Percentiles rank a stretch among this genome's conserved stretches.
These are phyloP conservation scores for Capronia americana DNA, from an alignment of 2,329 filamentous ascomycete genomes.

Conservation along the genomic window DNA sequence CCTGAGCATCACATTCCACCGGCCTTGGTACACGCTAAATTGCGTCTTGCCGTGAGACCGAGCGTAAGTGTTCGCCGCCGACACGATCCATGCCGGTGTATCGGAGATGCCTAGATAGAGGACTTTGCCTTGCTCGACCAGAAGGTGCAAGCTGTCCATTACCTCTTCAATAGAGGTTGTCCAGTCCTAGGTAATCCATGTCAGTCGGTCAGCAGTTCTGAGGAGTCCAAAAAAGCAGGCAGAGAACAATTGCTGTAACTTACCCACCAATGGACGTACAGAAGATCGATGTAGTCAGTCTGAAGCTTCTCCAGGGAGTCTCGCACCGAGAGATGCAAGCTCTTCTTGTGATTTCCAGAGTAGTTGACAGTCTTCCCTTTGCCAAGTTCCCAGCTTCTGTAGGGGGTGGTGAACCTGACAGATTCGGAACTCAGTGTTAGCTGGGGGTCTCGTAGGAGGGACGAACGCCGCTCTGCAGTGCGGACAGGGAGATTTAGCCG, in stretches of 20 bases:
- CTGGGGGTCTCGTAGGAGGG: background rate
- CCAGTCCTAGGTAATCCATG: slow-evolving; percentile 61
- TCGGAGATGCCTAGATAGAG: slow-evolving; percentile 53
- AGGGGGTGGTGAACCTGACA: slow-evolving; percentile 69
- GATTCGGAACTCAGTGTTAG: background rate
- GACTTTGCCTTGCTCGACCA: slow-evolving; percentile 67
- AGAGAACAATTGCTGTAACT: slow-evolving; percentile 2
- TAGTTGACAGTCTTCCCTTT: slow-evolving; percentile 50
- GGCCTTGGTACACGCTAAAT: slow-evolving; percentile 49
- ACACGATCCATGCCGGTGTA: slow-evolving; percentile 50
- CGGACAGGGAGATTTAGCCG: too few species aligned
- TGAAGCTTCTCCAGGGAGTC: slow-evolving; percentile 45
- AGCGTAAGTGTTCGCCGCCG: slow-evolving; percentile 50
- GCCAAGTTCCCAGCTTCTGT: slow-evolving; percentile 50
- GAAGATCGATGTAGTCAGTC: slow-evolving; percentile 47
- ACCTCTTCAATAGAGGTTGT: slow-evolving; percentile 68
- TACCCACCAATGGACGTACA: slow-evolving; percentile 58
- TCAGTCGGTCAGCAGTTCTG: background rate
- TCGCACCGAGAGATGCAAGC: slow-evolving; percentile 42
- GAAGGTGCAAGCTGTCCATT: slow-evolving; percentile 70
- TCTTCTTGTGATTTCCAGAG: slow-evolving; percentile 48
- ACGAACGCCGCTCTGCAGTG: background rate
- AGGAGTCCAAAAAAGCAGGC: background rate
- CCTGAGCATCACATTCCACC: slow-evolving; percentile 48
- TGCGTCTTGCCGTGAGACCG: slow-evolving; percentile 49